Base-by-base conservation (phyloP, 2,329 filamentous ascomycete genomes). In the Leptographium wingfieldii region DNA sequence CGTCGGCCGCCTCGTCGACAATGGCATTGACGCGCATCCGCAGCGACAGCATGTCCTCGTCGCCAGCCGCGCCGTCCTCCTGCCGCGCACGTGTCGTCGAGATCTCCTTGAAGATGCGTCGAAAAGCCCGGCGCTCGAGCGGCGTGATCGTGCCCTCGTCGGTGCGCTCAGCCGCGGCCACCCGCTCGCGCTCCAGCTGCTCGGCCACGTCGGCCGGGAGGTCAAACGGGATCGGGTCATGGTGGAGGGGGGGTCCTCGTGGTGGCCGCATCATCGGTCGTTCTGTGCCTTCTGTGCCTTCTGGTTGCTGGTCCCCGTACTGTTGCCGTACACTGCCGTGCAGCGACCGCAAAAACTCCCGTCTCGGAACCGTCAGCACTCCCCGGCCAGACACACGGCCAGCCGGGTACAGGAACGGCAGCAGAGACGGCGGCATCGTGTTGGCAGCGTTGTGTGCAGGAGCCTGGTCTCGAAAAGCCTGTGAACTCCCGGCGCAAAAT, bases 381-480 rank as follows among this genome's bases (percentile, higher is more conserved):
- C 72, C 68, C 64, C 72, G 71, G 61, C 75, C 72, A 38, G 86
- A 77, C 0, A 87, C 89, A 61, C 79, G 75, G 6, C 79, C 75
- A 5, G 87, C 90, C 64, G 88, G 85, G 68, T 90, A 90, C 7
- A 91, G 76, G 60, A 90, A 90, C 0, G 86, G 84, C 5, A 84
- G 72, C 16, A 83, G 78, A 2, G 48, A 51, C n/a, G 75, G 72
- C 16, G 75, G 69, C 75, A 81, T 81, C 27, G n/a, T 29, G 27
- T 27, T 43, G 12, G 22, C 14, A 25, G 9, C 2, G 14, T 9
- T 27, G 2, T 63, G 58, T 35, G 1, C 10, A 31, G 6, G 5
- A 14, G 14, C 27, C 25, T 43, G 29, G 11, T 5, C n/a, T 10
- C 4, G 43, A 25, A 51, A 51, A 51, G 11, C 10, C 2, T 25